These are phyloP conservation scores for Tylopilus subfusipes DNA, from an alignment of 768 basidiomycete genomes.

Conservation along the genomic window DNA sequence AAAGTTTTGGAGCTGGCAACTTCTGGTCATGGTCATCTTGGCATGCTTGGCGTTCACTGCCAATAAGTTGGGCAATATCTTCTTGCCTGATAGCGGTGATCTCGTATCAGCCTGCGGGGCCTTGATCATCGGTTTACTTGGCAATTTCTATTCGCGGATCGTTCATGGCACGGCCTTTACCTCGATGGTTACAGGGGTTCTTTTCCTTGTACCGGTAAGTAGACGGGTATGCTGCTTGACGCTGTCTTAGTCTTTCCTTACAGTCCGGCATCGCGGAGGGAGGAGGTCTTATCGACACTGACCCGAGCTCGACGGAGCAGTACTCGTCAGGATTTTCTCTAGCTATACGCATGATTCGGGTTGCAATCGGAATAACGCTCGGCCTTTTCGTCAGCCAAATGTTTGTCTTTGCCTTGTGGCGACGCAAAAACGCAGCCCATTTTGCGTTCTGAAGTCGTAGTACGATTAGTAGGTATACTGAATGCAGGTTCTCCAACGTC, in stretches of 20 bases:
- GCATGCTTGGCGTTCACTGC: conserved; percentile 73
- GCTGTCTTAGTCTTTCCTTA: conserved; percentile 19
- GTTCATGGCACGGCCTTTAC: conserved; percentile 82
- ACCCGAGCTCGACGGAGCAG: conserved; percentile 50
- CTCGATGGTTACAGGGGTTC: conserved; percentile 90
- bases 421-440: conserved; percentile 66
- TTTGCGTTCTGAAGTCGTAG: conserved; percentile 62
- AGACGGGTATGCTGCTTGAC: background rate
- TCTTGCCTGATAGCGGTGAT: conserved; percentile 65
- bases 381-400: conserved; percentile 81
- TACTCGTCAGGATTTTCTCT: conserved; percentile 77
- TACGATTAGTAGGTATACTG: background rate
- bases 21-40: conserved; percentile 79
- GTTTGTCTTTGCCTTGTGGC: conserved; percentile 69
- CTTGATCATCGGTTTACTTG: conserved; percentile 72
- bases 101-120: conserved; percentile 78
- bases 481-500: conserved; percentile 3
- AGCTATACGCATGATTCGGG: conserved; percentile 78
- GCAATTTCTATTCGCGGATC: conserved; percentile 76
- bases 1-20: conserved; percentile 62
- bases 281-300: conserved; percentile 56
- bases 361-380: conserved; percentile 82
- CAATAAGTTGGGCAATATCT: conserved; percentile 57
- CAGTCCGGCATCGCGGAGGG: conserved; percentile 76
- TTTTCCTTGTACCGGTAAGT: conserved; percentile 84